Evolutionary conservation across 2,329 filamentous ascomycete species (phyloP).

Genomic region (Apiospora kogelbergensis): DNA sequence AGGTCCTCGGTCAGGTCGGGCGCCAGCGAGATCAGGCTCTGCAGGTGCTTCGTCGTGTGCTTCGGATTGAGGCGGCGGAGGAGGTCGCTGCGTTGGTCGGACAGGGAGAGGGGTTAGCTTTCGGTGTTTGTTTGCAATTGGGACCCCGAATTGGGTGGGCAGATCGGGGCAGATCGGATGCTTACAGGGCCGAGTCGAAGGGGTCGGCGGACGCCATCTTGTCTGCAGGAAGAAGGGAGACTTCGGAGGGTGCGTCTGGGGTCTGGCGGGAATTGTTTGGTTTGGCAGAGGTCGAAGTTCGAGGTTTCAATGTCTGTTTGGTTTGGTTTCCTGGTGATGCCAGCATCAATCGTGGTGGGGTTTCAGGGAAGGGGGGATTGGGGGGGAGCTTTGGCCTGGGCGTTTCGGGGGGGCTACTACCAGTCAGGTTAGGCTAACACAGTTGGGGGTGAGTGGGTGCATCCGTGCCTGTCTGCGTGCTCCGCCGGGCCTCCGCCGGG

Average conservation of each 20-base stretch:
- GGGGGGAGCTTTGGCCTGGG: not conserved
- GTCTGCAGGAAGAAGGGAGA: not conserved
- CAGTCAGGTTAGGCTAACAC: not conserved
- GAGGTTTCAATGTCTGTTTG: not conserved
- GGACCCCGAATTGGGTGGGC: not conserved
- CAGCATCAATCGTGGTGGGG: conserved; percentile 6
- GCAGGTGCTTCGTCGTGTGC: conserved; percentile 84
- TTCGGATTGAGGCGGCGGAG: conserved; percentile 97
- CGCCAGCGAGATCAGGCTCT: conserved; percentile 82
- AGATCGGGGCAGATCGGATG: conserved; percentile 11
- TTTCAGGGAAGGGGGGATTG: not conserved
- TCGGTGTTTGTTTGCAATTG: conserved; percentile 8
- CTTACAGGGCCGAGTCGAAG: conserved; percentile 76
- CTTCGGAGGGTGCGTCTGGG: not conserved
- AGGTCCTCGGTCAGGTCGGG: conserved; percentile 96
- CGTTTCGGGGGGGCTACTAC: conserved; percentile 1
- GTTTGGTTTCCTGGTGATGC: not conserved
- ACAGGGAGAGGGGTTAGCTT: conserved; percentile 14
- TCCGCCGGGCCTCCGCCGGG: not conserved
- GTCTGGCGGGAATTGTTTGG: not conserved
- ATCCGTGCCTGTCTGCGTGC: not conserved
- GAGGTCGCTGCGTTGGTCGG: conserved; percentile 78
- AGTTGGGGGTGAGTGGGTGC: not conserved
- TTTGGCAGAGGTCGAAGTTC: not conserved
- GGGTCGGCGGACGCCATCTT: conserved; percentile 59